Percentiles rank a stretch among this genome's conserved stretches.
These are phyloP conservation scores for Neophaeococcomyces mojaviensis DNA, from an alignment of 2,329 filamentous ascomycete species.

Conservation along the genomic window DNA sequence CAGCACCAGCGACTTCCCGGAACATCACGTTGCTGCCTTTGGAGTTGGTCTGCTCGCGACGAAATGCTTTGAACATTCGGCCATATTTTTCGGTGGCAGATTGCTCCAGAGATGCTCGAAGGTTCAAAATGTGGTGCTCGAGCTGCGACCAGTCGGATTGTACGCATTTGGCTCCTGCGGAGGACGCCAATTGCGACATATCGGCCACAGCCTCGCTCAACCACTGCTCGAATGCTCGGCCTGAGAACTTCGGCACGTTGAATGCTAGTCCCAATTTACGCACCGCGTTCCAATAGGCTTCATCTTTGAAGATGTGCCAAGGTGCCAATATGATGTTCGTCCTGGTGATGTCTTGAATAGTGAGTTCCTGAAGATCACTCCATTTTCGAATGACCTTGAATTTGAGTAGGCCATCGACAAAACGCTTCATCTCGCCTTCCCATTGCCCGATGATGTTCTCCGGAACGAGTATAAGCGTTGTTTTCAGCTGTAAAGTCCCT, in stretches of 20 bases:
- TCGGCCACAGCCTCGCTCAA: slow-evolving; percentile 37
- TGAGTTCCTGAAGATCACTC: slow-evolving; percentile 33
- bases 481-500: slow-evolving; percentile 31
- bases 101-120: no score
- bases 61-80: no score
- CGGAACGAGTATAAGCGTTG: slow-evolving; percentile 55
- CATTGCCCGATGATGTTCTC: slow-evolving; percentile 51
- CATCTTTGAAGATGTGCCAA: slow-evolving; percentile 42
- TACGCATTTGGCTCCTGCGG: not conserved
- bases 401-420: slow-evolving; percentile 32
- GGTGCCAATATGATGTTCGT: slow-evolving; percentile 51
- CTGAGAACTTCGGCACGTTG: slow-evolving; percentile 31
- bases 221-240: slow-evolving; percentile 49
- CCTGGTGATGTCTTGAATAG: slow-evolving; percentile 37
- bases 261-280: slow-evolving; percentile 45
- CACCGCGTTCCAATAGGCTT: slow-evolving; percentile 43
- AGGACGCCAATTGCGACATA: slow-evolving; percentile 27
- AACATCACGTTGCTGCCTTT: no score
- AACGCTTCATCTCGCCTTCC: slow-evolving; percentile 46
- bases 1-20: not conserved
- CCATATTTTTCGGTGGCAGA: no score
- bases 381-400: slow-evolving; percentile 40
- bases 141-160: not conserved
- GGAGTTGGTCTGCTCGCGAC: no score
- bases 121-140: not conserved